A percentile compares a stretch with the other conserved stretches of the same genome.
Evolutionary conservation across 148 eudicot genomes (phyloP).

Genomic region (Cornus controversa): DNA sequence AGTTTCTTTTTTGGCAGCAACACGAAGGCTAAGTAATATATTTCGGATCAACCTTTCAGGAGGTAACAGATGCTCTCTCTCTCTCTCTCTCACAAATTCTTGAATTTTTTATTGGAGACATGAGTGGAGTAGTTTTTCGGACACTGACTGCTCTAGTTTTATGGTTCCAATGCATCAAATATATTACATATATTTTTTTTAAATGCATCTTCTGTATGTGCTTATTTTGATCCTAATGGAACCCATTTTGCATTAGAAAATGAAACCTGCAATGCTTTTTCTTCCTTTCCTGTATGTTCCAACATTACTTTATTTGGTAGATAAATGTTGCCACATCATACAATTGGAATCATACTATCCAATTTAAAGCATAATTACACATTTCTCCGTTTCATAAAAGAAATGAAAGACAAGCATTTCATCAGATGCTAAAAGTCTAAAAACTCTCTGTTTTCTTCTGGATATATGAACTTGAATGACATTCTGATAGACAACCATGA

Average conservation of each 20-base stretch:
- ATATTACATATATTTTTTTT: too few species aligned
- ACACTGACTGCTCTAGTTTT: not conserved
- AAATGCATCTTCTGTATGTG: too few species aligned
- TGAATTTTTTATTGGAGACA: not conserved
- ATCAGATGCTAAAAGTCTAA: not conserved
- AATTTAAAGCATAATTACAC: too few species aligned
- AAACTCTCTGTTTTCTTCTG: not conserved
- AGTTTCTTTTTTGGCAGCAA: constrained; percentile 32
- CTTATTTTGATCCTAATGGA: too few species aligned
- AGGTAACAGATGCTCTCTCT: constrained; percentile 36
- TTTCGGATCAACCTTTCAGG: constrained; percentile 39
- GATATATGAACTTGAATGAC: not conserved
- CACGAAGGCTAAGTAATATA: constrained; percentile 34
- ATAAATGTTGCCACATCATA: not conserved
- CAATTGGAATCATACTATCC: not conserved
- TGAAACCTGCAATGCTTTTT: too few species aligned
- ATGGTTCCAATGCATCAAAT: too few species aligned
- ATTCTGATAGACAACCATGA: not conserved
- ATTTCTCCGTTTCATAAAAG: too few species aligned
- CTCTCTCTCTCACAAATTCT: not conserved
- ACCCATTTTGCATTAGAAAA: too few species aligned
- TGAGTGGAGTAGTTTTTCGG: not conserved
- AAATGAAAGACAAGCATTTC: not conserved
- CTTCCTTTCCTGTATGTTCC: not conserved
- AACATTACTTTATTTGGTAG: not conserved